Evolutionary conservation across 495 filamentous ascomycete species (phyloP), one percentile per base, ranked within the genome.

Genomic region (Penicillium roqueforti): DNA sequence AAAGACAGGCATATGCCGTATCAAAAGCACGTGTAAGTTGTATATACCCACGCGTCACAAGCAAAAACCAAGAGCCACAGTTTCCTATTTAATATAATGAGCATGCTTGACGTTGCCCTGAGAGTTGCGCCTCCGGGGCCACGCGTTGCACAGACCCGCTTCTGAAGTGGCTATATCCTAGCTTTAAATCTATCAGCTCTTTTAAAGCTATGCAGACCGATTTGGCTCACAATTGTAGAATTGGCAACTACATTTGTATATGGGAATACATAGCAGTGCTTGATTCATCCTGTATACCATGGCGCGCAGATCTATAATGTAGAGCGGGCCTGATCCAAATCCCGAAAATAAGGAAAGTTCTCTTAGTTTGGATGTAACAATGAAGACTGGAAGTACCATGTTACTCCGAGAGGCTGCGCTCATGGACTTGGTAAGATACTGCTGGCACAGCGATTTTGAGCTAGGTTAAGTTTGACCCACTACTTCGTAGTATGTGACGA

Each of bases 131-230:
- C n/a, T 52, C 51, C 49, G 6, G 22, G 34, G 46, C 57, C 50
- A 59, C 55, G 51, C 49, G 53, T 56, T 57, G 55, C 51, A 58
- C 50, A 51, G 38, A 39, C 44, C 46, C 14, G 4, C 20, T 45
- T 41, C 16, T 43, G 14, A 20, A 28, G 28, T 31, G 39, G 20
- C 5, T 48, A 38, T 31, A 10, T 31, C 22, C 34, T 51, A 41
- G 22, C 23, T 40, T 22, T 41, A 22, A 36, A 47, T 56, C 53
- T 22, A 58, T 29, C 13, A 20, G 42, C 3, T 1, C 16, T 22
- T 36, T 31, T 3, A 16, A 3, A 1, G 13, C 14, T 36, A 36
- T 16, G 3, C 28, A 29, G 1, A 29, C 14, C 32, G 6, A 4
- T 3, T 7, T 16, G 32, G 8, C 5, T 7, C 6, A n/a, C 32